Base-by-base conservation (phyloP, 768 basidiomycete species). In the Porpolomopsis calyptriformis region DNA sequence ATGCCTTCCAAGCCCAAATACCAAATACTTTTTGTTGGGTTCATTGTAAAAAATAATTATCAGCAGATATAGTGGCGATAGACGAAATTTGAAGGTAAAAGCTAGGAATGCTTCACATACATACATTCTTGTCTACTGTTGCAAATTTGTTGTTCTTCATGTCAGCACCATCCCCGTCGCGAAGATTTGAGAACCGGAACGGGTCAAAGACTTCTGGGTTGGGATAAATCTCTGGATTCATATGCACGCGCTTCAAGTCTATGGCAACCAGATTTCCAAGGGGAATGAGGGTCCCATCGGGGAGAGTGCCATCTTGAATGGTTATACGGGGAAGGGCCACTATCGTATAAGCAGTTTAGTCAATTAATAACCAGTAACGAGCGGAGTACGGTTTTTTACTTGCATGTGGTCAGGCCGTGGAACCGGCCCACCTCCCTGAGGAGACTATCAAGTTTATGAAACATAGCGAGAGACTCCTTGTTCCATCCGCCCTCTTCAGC, bases 401-500 rank as follows among this genome's bases (percentile, higher is more conserved):
- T 49, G 65, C 65, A 64, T 26, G 63, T 55, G 57, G 63, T 63
- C 22, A 66, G 49, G 1, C 65, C 64, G 49, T 66, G 56, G 36
- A 56, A 54, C 38, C 65, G 51, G 23, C 64, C 65, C 7, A 66
- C 57, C 50, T 67, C 65, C 45, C 64, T 59, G 11, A 67, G 52
- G 4, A 62, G 60, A 27, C 64, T 66, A 44, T 67, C 65, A 35
- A 67, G 52, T 45, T 64, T 67, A 49, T 48, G 52, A 42, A 65
- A 65, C 40, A 59, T 63, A 5, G 60, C 52, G 23, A 66, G 31
- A 4, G 64, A 60, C 18, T 49, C 50, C 49, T 64, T 66, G 24
- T 55, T 67, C 66, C 66, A 66, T 5, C 64, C 64, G 20, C 61
- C 60, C 51, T 67, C 64, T 10, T 56, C 55, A 18, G 61, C 59